These are phyloP conservation scores for Leccinum imitatum DNA, from an alignment of 768 basidiomycete genomes.

Conservation along the genomic window DNA sequence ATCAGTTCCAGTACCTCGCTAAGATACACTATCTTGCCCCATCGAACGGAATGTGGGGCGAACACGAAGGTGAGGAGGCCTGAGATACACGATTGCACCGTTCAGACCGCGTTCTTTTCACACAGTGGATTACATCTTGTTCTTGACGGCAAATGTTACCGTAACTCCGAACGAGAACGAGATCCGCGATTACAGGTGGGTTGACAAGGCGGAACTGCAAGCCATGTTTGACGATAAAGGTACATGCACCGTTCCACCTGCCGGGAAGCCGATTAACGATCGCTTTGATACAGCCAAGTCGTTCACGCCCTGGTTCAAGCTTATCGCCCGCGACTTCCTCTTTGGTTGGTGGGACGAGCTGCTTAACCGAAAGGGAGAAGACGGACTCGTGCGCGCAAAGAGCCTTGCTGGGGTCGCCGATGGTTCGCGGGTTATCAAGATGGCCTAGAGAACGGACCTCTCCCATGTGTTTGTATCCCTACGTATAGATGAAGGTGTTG, in stretches of 20 bases:
- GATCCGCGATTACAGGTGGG: conserved; percentile 88
- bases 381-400: conserved; percentile 57
- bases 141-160: conserved; percentile 85
- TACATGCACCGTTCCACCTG: conserved; percentile 35
- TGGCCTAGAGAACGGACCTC: conserved; percentile 37
- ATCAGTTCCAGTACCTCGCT: conserved; percentile 91
- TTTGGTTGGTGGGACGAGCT: conserved; percentile 99
- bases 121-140: conserved; percentile 96
- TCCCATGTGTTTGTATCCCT: neutral
- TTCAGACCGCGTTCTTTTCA: conserved; percentile 11
- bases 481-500: neutral
- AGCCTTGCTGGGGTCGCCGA: conserved; percentile 60
- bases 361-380: conserved; percentile 50
- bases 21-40: conserved; percentile 98
- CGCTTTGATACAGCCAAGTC: conserved; percentile 55
- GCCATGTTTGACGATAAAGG: conserved; percentile 84
- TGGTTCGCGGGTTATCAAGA: conserved; percentile 71
- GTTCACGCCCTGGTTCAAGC: conserved; percentile 99
- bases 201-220: conserved; percentile 85
- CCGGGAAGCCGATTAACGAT: neutral
- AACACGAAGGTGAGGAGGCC: conserved; percentile 81
- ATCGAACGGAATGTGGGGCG: conserved; percentile 91
- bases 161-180: conserved; percentile 85
- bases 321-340: conserved; percentile 94
- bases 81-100: neutral